Conservation (phyloP, 768 basidiomycete species). For the Boletus reticulatus region DNA sequence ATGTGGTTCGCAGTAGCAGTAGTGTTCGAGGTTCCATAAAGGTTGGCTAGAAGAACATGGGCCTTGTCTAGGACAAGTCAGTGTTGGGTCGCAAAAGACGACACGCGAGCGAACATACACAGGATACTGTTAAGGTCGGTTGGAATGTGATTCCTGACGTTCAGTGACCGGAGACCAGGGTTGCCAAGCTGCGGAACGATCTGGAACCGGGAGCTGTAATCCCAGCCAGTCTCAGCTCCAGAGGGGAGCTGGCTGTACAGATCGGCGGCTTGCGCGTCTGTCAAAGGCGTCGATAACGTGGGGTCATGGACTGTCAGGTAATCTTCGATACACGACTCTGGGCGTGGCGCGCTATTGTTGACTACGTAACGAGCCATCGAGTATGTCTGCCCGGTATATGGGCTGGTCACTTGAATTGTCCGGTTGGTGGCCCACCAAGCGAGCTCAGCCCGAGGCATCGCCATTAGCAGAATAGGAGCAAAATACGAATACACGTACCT, state of each 20-base stretch:
- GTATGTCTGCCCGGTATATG: constrained; percentile 66
- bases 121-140: constrained; percentile 85
- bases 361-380: constrained; percentile 73
- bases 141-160: constrained; percentile 66
- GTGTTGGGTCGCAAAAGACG: no score
- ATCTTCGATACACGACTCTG: constrained; percentile 82
- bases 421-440: constrained; percentile 82
- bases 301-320: constrained; percentile 71
- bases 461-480: background rate
- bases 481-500: constrained; percentile 40
- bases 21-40: constrained; percentile 51
- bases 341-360: constrained; percentile 81
- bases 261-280: constrained; percentile 53
- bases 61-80: constrained; percentile 51
- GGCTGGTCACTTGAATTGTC: constrained; percentile 62
- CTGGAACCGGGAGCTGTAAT: constrained; percentile 44
- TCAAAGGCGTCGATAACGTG: constrained; percentile 49
- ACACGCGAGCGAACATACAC: constrained; percentile 45
- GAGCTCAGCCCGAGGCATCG: constrained; percentile 60
- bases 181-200: constrained; percentile 35
- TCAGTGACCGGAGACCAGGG: constrained; percentile 64
- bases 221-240: constrained; percentile 17
- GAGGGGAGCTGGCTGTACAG: constrained; percentile 88
- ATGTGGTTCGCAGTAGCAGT: constrained; percentile 49
- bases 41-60: constrained; percentile 53